Percentiles rank a stretch among this genome's conserved stretches.
Evolutionary conservation across 371 early-diverging fungal genomes (phyloP).

Genomic region (Mucor sp.): DNA sequence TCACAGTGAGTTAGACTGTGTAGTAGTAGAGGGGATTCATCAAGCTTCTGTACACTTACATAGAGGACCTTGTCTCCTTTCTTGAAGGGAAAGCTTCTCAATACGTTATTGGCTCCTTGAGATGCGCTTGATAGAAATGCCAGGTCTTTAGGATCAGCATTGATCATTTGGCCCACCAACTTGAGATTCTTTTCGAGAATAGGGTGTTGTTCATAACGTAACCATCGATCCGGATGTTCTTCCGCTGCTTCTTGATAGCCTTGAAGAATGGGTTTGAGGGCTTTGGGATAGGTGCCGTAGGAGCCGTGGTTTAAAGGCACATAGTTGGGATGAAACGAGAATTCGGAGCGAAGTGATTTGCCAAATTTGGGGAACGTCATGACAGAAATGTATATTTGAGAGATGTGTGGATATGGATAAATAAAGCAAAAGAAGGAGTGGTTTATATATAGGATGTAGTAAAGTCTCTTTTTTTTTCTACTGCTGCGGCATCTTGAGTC

Average conservation of each 20-base stretch:
- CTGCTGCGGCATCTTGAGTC: background rate
- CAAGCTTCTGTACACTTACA: slow-evolving; percentile 12
- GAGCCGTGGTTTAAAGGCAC: slow-evolving; percentile 49
- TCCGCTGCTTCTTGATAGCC: slow-evolving; percentile 19
- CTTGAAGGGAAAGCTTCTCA: slow-evolving; percentile 45
- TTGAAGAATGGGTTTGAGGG: slow-evolving; percentile 5
- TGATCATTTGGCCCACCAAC: slow-evolving; percentile 20
- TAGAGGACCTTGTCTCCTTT: slow-evolving; percentile 45
- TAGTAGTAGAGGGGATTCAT: too few species aligned
- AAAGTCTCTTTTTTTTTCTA: background rate
- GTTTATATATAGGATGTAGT: too few species aligned
- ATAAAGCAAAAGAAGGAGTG: background rate
- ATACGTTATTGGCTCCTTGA: slow-evolving; percentile 36
- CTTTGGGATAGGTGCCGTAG: slow-evolving; percentile 31
- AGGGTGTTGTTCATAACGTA: slow-evolving; percentile 6
- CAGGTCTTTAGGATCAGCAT: slow-evolving; percentile 40
- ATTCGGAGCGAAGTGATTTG: slow-evolving; percentile 44
- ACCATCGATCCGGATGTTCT: slow-evolving; percentile 22
- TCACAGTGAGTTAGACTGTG: too few species aligned
- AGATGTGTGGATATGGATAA: background rate
- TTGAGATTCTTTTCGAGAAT: slow-evolving; percentile 6
- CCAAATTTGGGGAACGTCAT: slow-evolving; percentile 28
- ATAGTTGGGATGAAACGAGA: slow-evolving; percentile 40
- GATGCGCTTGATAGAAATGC: slow-evolving; percentile 41
- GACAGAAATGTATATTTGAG: background rate